phyloP scores from a whole-genome alignment of 371 early-diverging fungal species.

The Smittium mucronatum region DNA sequence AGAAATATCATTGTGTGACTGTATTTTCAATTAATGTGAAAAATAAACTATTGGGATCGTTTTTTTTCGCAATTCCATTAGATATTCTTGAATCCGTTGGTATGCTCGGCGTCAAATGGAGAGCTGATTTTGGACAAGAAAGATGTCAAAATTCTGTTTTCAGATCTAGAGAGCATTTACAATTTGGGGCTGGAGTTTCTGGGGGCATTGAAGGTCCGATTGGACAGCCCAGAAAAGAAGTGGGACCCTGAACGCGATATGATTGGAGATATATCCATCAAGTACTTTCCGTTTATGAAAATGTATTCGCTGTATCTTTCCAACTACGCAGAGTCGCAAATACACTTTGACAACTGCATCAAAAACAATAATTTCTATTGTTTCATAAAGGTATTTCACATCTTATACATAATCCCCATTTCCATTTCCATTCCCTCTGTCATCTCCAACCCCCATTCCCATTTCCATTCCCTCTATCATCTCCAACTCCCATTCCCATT shows the following conservation, averaged over 20 bases:
- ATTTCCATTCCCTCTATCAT: no score
- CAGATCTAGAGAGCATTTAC: constrained; percentile 49
- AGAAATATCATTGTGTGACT: no score
- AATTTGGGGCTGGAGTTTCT: constrained; percentile 45
- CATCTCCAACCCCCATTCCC: neutral
- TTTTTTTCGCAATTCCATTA: neutral
- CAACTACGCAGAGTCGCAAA: constrained; percentile 34
- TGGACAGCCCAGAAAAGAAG: constrained; percentile 17
- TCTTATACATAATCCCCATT: constrained; percentile 28
- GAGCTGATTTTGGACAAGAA: constrained; percentile 28
- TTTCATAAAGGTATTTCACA: constrained; percentile 5
- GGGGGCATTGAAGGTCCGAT: constrained; percentile 39
- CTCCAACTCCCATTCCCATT: no score
- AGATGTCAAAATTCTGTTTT: constrained; percentile 41
- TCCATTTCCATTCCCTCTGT: constrained; percentile 31
- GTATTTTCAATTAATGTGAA: no score
- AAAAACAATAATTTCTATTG: constrained; percentile 8
- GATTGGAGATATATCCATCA: constrained; percentile 52
- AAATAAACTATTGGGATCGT: no score
- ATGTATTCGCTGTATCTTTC: constrained; percentile 54
- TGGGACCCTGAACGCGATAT: constrained; percentile 41
- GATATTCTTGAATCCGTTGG: constrained; percentile 10
- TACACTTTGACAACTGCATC: neutral
- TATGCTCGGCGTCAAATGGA: neutral
- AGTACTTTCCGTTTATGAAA: constrained; percentile 50